Evolutionary conservation across 495 filamentous ascomycete species (phyloP).

Genomic region (Trichoderma erinaceum): DNA sequence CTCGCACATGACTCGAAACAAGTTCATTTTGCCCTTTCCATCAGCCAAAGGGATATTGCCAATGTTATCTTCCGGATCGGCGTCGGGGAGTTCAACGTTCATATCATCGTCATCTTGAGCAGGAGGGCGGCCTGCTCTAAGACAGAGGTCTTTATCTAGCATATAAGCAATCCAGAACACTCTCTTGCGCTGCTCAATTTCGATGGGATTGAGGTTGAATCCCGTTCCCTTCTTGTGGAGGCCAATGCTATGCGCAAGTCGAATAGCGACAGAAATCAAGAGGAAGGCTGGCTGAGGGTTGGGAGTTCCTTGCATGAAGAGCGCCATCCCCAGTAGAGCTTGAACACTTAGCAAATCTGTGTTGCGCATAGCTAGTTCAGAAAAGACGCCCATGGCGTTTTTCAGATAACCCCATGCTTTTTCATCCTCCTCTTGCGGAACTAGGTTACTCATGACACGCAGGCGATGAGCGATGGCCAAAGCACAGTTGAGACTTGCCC

Average conservation of each 20-base stretch:
- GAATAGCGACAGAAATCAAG: slow-evolving; percentile 86
- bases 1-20: slow-evolving; percentile 86
- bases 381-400: slow-evolving; percentile 88
- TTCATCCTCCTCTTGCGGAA: slow-evolving; percentile 80
- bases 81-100: slow-evolving; percentile 92
- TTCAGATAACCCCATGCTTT: slow-evolving; percentile 94
- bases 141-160: slow-evolving; percentile 90
- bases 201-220: slow-evolving; percentile 83
- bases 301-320: slow-evolving; percentile 93
- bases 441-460: slow-evolving; percentile 91
- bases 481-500: slow-evolving; percentile 92
- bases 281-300: slow-evolving; percentile 96
- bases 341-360: slow-evolving; percentile 96
- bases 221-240: slow-evolving; percentile 87
- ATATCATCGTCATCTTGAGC: slow-evolving; percentile 97
- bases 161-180: slow-evolving; percentile 99
- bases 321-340: slow-evolving; percentile 87
- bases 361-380: slow-evolving; percentile 90
- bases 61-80: slow-evolving; percentile 83
- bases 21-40: slow-evolving; percentile 87
- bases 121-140: slow-evolving; percentile 85
- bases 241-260: slow-evolving; percentile 88
- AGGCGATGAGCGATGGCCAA: slow-evolving; percentile 87
- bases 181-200: slow-evolving; percentile 90
- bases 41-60: slow-evolving; percentile 87